These are phyloP conservation scores for Rheum nobile DNA, from an alignment of 148 eudicot genomes.

Conservation along the genomic window DNA sequence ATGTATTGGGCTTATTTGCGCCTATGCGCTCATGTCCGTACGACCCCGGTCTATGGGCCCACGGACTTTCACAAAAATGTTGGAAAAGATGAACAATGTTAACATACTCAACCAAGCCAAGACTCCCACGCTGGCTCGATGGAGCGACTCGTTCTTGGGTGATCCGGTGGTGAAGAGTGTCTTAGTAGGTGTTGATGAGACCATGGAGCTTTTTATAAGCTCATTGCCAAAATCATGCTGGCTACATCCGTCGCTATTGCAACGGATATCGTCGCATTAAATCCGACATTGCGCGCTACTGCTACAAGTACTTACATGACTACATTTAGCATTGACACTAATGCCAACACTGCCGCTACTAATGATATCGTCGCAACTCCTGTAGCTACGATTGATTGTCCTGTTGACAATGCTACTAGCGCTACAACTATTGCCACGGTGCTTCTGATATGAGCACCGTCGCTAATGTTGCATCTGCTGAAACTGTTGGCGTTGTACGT, in stretches of 20 bases:
- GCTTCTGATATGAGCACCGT: not conserved
- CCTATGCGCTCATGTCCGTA: no score
- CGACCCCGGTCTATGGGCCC: no score
- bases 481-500: not conserved
- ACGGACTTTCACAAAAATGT: constrained; percentile 14
- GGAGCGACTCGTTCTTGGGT: constrained; percentile 27
- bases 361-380: not conserved
- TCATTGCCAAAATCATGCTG: constrained; percentile 16
- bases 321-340: no score
- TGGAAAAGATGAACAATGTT: constrained; percentile 15
- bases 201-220: constrained; percentile 26
- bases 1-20: no score
- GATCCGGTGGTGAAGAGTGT: constrained; percentile 33
- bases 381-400: not conserved
- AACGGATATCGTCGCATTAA: not conserved
- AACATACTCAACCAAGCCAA: constrained; percentile 20
- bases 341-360: not conserved
- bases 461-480: not conserved
- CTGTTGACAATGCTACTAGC: not conserved
- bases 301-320: not conserved
- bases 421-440: not conserved
- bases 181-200: constrained; percentile 30
- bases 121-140: constrained; percentile 20
- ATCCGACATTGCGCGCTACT: not conserved
- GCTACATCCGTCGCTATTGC: constrained; percentile 1